These are phyloP conservation scores for Coemansia guatemalensis DNA, from an alignment of 192 early-diverging fungal genomes.

Conservation along the genomic window DNA sequence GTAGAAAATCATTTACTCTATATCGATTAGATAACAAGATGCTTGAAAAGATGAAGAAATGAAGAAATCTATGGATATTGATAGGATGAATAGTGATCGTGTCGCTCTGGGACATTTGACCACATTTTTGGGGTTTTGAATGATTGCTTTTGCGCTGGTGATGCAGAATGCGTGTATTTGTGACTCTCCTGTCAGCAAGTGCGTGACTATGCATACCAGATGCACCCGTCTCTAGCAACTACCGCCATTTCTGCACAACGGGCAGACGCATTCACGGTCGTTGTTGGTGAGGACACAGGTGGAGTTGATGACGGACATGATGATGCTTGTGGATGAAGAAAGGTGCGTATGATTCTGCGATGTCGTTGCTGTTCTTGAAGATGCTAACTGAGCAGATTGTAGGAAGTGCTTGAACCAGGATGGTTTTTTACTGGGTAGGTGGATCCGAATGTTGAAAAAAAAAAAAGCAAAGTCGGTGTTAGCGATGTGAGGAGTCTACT, in stretches of 20 bases:
- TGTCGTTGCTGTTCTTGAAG: background rate
- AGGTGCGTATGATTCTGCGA: background rate
- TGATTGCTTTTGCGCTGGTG: too few species aligned
- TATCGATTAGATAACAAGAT: too few species aligned
- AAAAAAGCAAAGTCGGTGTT: background rate
- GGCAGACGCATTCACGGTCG: slow-evolving; percentile 18
- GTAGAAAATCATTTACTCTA: too few species aligned
- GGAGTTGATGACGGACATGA: slow-evolving; percentile 2
- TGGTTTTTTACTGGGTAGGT: background rate
- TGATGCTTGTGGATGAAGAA: background rate
- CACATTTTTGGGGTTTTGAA: too few species aligned
- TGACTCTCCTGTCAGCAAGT: too few species aligned
- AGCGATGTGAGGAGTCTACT: background rate
- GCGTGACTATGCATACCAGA: background rate
- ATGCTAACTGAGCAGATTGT: background rate
- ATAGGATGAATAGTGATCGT: too few species aligned
- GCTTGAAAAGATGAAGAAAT: too few species aligned
- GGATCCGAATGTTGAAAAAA: background rate
- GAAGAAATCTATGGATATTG: too few species aligned
- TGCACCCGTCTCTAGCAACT: background rate
- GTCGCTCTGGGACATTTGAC: too few species aligned
- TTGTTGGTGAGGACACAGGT: background rate
- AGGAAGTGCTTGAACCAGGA: too few species aligned
- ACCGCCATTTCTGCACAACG: slow-evolving; percentile 10
- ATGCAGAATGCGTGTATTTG: too few species aligned